phyloP scores from a whole-genome alignment of 2,329 filamentous ascomycete species.

The Pseudocercospora macadamiae region DNA sequence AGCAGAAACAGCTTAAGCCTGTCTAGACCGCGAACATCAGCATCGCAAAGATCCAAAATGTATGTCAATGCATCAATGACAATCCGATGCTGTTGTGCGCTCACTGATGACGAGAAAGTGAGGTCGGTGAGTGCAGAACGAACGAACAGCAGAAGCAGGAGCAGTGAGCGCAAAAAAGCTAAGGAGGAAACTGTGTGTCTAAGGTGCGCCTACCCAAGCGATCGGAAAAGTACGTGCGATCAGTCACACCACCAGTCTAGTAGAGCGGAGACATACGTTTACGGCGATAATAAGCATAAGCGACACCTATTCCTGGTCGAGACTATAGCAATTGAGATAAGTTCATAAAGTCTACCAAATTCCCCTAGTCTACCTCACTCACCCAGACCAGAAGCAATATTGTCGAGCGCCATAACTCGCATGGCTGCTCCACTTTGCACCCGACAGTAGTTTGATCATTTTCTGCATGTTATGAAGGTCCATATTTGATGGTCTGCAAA shows the following conservation, averaged over 20 bases:
- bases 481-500: background rate
- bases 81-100: too few relatives aligned
- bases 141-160: too few relatives aligned
- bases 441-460: too few relatives aligned
- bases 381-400: background rate
- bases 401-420: too few relatives aligned
- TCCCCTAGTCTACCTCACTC: background rate
- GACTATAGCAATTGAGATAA: background rate
- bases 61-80: too few relatives aligned
- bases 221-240: background rate
- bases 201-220: background rate
- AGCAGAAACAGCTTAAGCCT: background rate
- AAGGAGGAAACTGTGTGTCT: background rate
- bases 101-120: too few relatives aligned
- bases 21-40: background rate
- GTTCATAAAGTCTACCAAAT: background rate
- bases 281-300: background rate
- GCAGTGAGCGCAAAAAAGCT: background rate
- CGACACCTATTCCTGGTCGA: background rate
- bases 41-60: background rate
- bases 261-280: background rate
- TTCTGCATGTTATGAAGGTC: too few relatives aligned
- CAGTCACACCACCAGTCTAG: background rate
- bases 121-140: background rate
- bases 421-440: too few relatives aligned